Conservation (phyloP, 495 filamentous ascomycete genomes). For the Lasiosphaeria ovina region DNA sequence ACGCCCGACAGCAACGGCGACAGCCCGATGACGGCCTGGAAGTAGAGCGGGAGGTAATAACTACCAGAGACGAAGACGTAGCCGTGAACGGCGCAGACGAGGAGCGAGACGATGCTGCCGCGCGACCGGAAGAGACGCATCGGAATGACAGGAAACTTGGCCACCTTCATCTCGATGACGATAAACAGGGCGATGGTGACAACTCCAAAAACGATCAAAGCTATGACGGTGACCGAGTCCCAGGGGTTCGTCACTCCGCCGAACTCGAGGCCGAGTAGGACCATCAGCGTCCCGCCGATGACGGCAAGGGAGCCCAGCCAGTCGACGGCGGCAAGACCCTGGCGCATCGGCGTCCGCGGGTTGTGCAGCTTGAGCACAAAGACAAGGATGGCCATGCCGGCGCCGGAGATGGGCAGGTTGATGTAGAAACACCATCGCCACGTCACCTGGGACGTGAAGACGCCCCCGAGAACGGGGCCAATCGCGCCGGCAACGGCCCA, state of each 20-base stretch:
- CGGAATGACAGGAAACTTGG: constrained; percentile 76
- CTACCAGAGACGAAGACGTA: constrained; percentile 71
- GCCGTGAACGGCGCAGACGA: constrained; percentile 62
- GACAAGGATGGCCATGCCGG: constrained; percentile 63
- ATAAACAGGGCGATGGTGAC: constrained; percentile 61
- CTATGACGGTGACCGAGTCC: constrained; percentile 71
- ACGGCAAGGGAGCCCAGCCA: constrained; percentile 70
- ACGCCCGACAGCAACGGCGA: constrained; percentile 74
- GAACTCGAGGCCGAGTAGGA: constrained; percentile 76
- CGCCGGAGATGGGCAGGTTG: constrained; percentile 73
- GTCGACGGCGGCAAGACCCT: constrained; percentile 73
- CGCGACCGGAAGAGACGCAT: constrained; percentile 60
- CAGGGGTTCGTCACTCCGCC: constrained; percentile 76
- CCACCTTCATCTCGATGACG: constrained; percentile 67
- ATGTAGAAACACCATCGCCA: constrained; percentile 76
- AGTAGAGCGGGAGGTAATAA: constrained; percentile 79
- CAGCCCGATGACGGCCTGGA: constrained; percentile 71
- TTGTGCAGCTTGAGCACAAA: constrained; percentile 75
- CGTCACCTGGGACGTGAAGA: constrained; percentile 53
- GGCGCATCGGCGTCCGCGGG: constrained; percentile 65
- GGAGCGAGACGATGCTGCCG: constrained; percentile 58
- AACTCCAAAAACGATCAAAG: constrained; percentile 73
- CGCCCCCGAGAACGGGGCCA: constrained; percentile 64
- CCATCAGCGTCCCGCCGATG: constrained; percentile 75
- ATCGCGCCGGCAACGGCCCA: constrained; percentile 56